Percentiles rank a stretch among this genome's conserved stretches.
Evolutionary conservation across 2,329 filamentous ascomycete genomes (phyloP).

Genomic region (Purpureocillium lavendulum): DNA sequence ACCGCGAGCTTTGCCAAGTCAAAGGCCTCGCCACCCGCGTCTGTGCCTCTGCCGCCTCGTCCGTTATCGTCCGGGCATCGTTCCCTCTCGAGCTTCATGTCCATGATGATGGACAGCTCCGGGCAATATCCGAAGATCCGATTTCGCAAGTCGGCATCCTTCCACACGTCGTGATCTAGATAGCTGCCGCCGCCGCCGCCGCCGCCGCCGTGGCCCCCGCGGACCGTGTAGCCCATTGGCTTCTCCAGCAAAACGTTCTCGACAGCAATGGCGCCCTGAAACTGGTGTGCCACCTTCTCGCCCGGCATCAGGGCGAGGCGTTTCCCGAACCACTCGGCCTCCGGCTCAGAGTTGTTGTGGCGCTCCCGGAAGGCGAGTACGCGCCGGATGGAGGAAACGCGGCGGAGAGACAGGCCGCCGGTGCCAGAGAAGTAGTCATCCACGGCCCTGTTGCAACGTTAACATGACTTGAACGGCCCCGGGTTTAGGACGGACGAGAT

Average conservation of each 20-base stretch:
- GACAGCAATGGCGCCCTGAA: constrained; percentile 35
- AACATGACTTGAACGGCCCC: too few species aligned
- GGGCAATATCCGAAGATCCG: constrained; percentile 48
- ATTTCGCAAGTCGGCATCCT: constrained; percentile 30
- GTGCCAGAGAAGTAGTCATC: constrained; percentile 42
- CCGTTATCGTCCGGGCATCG: constrained; percentile 25
- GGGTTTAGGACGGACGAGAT: too few species aligned
- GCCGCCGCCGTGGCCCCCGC: constrained; percentile 9
- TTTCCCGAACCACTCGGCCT: constrained; percentile 48
- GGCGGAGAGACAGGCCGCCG: constrained; percentile 45
- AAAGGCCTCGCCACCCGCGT: background rate
- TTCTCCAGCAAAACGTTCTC: constrained; percentile 40
- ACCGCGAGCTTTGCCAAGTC: background rate
- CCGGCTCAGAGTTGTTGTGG: constrained; percentile 40
- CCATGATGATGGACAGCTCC: constrained; percentile 45
- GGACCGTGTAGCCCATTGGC: constrained; percentile 47
- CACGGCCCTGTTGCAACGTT: constrained; percentile 16
- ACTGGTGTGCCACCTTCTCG: constrained; percentile 34
- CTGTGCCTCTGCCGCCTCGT: constrained; percentile 1
- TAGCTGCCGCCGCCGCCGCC: constrained; percentile 2
- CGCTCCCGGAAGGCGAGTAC: constrained; percentile 40
- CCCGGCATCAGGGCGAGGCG: constrained; percentile 38
- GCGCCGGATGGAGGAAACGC: constrained; percentile 39
- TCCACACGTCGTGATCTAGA: constrained; percentile 38
- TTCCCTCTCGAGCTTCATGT: constrained; percentile 46